These are phyloP conservation scores for Scedosporium aurantiacum DNA, from an alignment of 2,329 filamentous ascomycete species.

Conservation along the genomic window DNA sequence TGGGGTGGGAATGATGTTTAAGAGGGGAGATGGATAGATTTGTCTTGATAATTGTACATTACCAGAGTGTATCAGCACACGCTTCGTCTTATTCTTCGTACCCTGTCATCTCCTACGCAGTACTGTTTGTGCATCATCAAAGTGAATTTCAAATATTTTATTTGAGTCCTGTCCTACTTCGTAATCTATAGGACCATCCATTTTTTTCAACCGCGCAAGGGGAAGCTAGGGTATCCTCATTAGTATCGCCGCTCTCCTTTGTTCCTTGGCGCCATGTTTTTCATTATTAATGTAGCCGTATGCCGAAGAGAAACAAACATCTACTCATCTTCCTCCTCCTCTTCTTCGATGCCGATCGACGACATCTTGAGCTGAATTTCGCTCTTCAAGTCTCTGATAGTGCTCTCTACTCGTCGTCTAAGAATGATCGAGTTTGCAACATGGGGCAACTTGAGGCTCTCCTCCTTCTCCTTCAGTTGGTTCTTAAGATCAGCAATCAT, in stretches of 20 bases:
- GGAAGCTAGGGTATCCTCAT: too few relatives aligned
- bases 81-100: too few relatives aligned
- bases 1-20: neutral
- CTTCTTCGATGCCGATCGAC: slow-evolving; percentile 24
- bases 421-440: slow-evolving; percentile 35
- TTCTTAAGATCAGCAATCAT: slow-evolving; percentile 43
- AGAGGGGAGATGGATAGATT: neutral
- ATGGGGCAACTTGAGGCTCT: slow-evolving; percentile 17
- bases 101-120: neutral
- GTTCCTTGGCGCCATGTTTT: too few relatives aligned
- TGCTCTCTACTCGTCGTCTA: slow-evolving; percentile 35
- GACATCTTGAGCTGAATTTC: slow-evolving; percentile 34
- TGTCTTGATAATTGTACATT: slow-evolving; percentile 1
- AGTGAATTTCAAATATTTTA: neutral
- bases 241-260: too few relatives aligned
- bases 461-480: slow-evolving; percentile 33
- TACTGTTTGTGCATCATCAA: neutral
- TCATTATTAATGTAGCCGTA: too few relatives aligned
- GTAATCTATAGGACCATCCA: too few relatives aligned
- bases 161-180: too few relatives aligned
- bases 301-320: neutral
- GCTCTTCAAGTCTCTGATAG: slow-evolving; percentile 35
- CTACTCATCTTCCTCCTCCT: slow-evolving; percentile 9
- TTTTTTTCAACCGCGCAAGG: too few relatives aligned
- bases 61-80: neutral